Evolutionary conservation across 177 flowering plant genomes (phyloP), one percentile per base, ranked within the genome.

Genomic region (Vitis hybrid): DNA sequence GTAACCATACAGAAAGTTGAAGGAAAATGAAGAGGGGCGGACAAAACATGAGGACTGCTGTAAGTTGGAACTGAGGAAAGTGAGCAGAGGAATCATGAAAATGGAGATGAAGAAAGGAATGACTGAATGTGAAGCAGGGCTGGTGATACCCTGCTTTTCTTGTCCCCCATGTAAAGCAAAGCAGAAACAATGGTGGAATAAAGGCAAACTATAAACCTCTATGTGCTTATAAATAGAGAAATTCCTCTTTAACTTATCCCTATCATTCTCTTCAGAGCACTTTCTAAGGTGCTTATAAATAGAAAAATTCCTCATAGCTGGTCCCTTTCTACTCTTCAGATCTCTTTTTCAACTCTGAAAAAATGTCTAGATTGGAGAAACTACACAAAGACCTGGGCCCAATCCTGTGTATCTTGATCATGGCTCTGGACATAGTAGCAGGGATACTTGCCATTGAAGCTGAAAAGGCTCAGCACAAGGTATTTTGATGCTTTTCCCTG

Each of bases 371-470:
- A 38, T 38, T 38, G 7, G 47, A 38, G 0, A 38, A 5, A 38
- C 47, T 38, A 38, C 47, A 38, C 8, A 77, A 71, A 62, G 77
- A 76, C 64, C 20, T 61, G 3, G 84, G 81, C 13, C 70, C 81
- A 19, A 19, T 88, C 10, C 59, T 93, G 3, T 91, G 95, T 72
- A 20, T 88, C 28, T 59, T 83, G 74, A 79, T 94, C 76, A 78
- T 90, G 54, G 68, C 72, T 49, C 18, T 94, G 79, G 98, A 92
- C 54, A 70, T 94, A 24, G 57, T 75, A 2, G 97, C 98, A 0
- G 98, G 98, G 1, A 77, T 94, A 60, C 90, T 94, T 19, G 95
- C 97, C 50, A 89, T 94, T 66, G 77, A 94, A 77, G 98, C 97
- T 6, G 94, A 92, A 74, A 71, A 82, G 19, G 90, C 89, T 67